Percentiles rank a stretch among this genome's conserved stretches.
phyloP scores from a whole-genome alignment of 345 rosid genomes.

The Raphanus raphanistrum region DNA sequence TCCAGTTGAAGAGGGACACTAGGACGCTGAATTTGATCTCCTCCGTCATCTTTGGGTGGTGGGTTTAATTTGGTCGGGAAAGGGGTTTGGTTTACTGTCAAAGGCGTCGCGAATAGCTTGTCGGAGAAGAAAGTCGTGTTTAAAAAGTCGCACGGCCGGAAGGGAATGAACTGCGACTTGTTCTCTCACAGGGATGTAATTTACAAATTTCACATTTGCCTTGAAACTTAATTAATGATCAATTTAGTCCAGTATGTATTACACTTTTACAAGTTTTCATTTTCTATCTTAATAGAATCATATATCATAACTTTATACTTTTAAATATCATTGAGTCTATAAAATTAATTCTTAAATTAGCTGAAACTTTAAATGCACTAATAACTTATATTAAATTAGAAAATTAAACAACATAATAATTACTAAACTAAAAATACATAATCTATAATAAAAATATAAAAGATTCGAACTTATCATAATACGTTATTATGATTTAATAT shows the following conservation, averaged over 20 bases:
- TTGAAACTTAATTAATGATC: background rate
- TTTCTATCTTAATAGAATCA: no score
- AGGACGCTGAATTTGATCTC: slow-evolving; percentile 65
- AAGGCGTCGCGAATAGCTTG: slow-evolving; percentile 27
- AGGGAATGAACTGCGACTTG: background rate
- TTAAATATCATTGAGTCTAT: no score
- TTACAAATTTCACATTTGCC: background rate
- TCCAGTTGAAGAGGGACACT: slow-evolving; percentile 86
- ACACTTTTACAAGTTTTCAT: no score
- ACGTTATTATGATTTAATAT: no score
- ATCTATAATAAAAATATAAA: no score
- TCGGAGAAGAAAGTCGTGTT: slow-evolving; percentile 33
- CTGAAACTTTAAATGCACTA: no score
- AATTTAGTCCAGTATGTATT: background rate
- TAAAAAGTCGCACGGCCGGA: slow-evolving; percentile 10
- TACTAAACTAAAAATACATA: no score
- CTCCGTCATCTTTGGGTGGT: slow-evolving; percentile 41
- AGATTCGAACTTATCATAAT: no score
- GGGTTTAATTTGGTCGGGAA: background rate
- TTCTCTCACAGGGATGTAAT: background rate
- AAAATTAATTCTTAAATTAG: no score
- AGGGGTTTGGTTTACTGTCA: background rate
- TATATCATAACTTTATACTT: no score
- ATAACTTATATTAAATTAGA: no score
- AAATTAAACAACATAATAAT: no score